These are phyloP conservation scores for Myxozyma udenii DNA, from an alignment of 805 yeast genomes.

Conservation along the genomic window DNA sequence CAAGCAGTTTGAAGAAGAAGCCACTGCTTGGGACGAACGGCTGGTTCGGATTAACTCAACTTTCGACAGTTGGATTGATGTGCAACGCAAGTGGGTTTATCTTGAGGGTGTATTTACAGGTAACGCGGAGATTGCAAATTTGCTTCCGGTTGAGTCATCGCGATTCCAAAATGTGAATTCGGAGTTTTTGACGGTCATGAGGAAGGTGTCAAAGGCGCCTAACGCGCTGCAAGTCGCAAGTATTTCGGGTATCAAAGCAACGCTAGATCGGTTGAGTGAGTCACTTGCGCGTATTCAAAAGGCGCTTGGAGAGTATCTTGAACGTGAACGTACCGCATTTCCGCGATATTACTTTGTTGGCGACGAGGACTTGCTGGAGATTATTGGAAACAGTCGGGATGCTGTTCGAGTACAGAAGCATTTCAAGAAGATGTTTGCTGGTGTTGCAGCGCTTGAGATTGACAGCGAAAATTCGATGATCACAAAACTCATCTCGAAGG, in stretches of 20 bases:
- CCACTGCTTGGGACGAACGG: constrained; percentile 53
- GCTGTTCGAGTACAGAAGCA: constrained; percentile 52
- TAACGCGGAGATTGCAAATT: constrained; percentile 54
- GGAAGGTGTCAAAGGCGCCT: constrained; percentile 48
- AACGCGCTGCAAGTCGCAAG: constrained; percentile 53
- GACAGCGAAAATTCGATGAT: constrained; percentile 42
- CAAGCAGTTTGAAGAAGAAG: constrained; percentile 57
- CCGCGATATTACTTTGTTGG: constrained; percentile 87
- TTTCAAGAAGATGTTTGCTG: constrained; percentile 68
- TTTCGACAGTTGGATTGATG: constrained; percentile 73
- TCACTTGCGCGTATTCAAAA: constrained; percentile 57
- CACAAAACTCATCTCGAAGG: constrained; percentile 54
- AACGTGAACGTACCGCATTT: constrained; percentile 69
- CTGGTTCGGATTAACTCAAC: constrained; percentile 52
- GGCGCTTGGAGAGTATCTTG: constrained; percentile 74
- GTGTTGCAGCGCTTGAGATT: constrained; percentile 47
- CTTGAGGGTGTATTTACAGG: constrained; percentile 69
- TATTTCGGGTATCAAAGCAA: constrained; percentile 48
- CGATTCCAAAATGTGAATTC: constrained; percentile 61
- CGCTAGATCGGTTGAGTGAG: constrained; percentile 52
- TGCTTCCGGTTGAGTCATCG: constrained; percentile 66
- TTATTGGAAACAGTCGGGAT: constrained; percentile 64
- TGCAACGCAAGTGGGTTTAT: constrained; percentile 86
- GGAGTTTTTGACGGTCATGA: constrained; percentile 56
- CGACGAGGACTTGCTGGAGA: constrained; percentile 81